These are phyloP conservation scores for Trichoderma atrobrunneum DNA, from an alignment of 2,329 filamentous ascomycete species.

Conservation along the genomic window DNA sequence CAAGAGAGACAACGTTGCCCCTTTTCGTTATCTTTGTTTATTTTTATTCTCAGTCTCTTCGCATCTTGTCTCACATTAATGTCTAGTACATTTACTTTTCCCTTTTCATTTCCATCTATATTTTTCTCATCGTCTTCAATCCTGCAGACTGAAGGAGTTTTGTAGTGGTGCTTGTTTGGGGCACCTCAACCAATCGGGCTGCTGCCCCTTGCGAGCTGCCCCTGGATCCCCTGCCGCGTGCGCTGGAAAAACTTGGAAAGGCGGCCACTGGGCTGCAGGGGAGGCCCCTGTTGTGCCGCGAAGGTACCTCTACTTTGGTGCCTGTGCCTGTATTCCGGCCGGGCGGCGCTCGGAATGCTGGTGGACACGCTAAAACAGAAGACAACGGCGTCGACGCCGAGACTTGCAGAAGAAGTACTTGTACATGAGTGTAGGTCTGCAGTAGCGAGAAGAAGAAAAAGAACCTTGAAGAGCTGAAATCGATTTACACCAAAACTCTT, in stretches of 20 bases:
- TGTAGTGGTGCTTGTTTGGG: not conserved
- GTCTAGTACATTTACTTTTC: not conserved
- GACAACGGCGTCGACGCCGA: not conserved
- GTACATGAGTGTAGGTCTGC: not conserved
- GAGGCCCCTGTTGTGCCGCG: not conserved
- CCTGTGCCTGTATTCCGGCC: not conserved
- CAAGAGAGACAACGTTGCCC: not conserved
- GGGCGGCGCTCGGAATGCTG: not conserved
- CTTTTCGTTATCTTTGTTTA: too few species aligned
- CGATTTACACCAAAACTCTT: not conserved
- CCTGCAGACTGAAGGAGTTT: not conserved
- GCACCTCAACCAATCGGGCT: slow-evolving; percentile 5
- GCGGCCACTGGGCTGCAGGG: slow-evolving; percentile 1
- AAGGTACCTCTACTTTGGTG: not conserved
- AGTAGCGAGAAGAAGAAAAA: not conserved
- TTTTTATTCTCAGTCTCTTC: not conserved
- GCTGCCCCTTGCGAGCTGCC: not conserved
- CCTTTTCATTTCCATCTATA: not conserved
- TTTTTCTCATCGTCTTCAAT: not conserved
- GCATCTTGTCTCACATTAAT: not conserved
- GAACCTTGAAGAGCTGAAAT: not conserved
- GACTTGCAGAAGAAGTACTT: not conserved
- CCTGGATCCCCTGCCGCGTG: slow-evolving; percentile 8
- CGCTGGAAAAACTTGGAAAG: not conserved
- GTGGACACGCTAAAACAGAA: not conserved